Conservation (phyloP, 495 filamentous ascomycete species). For the Hypoxylon rickii region DNA sequence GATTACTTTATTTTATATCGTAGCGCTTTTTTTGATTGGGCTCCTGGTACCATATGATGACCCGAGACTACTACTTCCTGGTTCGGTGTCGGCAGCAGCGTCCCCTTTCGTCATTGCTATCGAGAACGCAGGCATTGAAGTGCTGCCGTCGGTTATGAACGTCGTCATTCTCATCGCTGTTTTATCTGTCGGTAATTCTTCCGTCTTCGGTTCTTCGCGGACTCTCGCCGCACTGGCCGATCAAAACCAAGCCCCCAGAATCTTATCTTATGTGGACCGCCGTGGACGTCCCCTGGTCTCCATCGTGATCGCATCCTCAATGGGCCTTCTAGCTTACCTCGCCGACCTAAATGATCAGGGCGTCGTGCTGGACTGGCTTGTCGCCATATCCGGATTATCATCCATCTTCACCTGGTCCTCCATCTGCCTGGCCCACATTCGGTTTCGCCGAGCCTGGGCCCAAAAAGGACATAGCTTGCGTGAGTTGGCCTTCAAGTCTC, state of each 20-base stretch:
- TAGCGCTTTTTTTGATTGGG: slow-evolving; percentile 73
- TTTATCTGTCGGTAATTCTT: slow-evolving; percentile 83
- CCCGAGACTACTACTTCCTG: slow-evolving; percentile 60
- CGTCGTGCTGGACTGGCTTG: slow-evolving; percentile 81
- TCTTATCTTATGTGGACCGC: slow-evolving; percentile 82
- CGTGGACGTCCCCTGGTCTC: slow-evolving; percentile 78
- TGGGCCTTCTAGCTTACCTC: slow-evolving; percentile 82
- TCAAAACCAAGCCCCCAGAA: slow-evolving; percentile 76
- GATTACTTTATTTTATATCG: slow-evolving; percentile 85
- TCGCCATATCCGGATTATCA: slow-evolving; percentile 85
- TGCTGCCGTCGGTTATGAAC: slow-evolving; percentile 84
- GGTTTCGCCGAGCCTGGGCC: slow-evolving; percentile 83
- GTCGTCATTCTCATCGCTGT: slow-evolving; percentile 88
- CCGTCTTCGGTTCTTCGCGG: slow-evolving; percentile 84
- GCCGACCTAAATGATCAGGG: slow-evolving; percentile 67
- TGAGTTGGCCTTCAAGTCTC: slow-evolving; percentile 80
- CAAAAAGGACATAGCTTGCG: slow-evolving; percentile 68
- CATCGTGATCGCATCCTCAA: slow-evolving; percentile 66
- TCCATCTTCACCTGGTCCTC: slow-evolving; percentile 94
- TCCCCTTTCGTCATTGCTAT: slow-evolving; percentile 94
- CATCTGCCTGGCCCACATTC: slow-evolving; percentile 87
- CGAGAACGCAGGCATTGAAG: slow-evolving; percentile 73
- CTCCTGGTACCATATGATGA: slow-evolving; percentile 75
- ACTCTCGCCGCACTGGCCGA: slow-evolving; percentile 87
- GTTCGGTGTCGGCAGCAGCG: slow-evolving; percentile 61